Evolutionary conservation across 768 basidiomycete species (phyloP), one percentile per base, ranked within the genome.

Genomic region (Amyloporia xantha): DNA sequence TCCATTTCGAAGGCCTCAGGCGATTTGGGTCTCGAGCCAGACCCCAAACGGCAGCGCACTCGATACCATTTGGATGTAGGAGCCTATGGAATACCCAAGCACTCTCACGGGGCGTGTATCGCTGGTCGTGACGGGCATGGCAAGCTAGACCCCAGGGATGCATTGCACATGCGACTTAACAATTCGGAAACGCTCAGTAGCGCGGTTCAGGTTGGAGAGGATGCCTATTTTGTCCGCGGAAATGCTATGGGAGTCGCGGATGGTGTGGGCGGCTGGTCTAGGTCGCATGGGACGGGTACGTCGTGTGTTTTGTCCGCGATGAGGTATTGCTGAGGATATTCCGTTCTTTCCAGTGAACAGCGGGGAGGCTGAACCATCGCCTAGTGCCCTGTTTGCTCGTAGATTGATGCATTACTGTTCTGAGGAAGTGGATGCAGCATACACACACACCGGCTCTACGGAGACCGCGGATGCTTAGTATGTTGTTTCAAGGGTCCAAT

Each of bases 241-340:
- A 87, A 92, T 60, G 88, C 91, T 5, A 84, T 98, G 73, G 94
- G 94, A 15, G 85, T 98, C 7, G 91, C 93, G 3, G 94, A 97
- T 62, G 94, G 94, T 25, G 94, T 97, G 0, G 94, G 94, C 0
- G 93, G 93, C 0, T 96, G 92, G 93, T 76, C 83, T 6, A 66
- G 71, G 88, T 74, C 80, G 13, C 64, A 71, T 50, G 65, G 63
- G 27, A 55, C 59, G 48, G 63, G 71, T 73, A 57, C 17, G 67
- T 58, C 30, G 15, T 15, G 7, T 33, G n/a, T n/a, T n/a, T n/a
- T n/a, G n/a, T n/a, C n/a, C n/a, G n/a, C n/a, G n/a, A n/a, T n/a
- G n/a, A n/a, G n/a, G n/a, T n/a, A n/a, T n/a, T n/a, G n/a, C n/a
- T n/a, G n/a, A n/a, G n/a, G n/a, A n/a, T n/a, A n/a, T n/a, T n/a